Percentiles rank a stretch among this genome's conserved stretches.
phyloP scores from a whole-genome alignment of 2,329 filamentous ascomycete species.

The Anisogramma anomala region DNA sequence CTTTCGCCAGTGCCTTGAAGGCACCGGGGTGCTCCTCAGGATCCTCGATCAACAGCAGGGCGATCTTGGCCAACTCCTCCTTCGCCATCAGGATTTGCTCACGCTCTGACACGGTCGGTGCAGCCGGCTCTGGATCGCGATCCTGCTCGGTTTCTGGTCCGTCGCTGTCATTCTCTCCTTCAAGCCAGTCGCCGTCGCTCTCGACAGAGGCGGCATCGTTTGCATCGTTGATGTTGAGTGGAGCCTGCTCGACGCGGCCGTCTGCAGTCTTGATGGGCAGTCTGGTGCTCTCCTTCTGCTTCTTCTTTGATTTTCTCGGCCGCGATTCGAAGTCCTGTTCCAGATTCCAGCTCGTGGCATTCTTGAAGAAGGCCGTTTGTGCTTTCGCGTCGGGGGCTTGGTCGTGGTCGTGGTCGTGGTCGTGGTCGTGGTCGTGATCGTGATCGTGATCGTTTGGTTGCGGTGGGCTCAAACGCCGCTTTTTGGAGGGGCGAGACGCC shows the following conservation, averaged over 20 bases:
- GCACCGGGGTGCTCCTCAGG: slow-evolving; percentile 79
- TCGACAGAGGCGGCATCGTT: slow-evolving; percentile 46
- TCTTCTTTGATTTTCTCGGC: slow-evolving; percentile 64
- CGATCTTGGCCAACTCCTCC: slow-evolving; percentile 80
- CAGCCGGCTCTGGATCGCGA: slow-evolving; percentile 24
- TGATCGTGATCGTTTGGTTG: slow-evolving; percentile 35
- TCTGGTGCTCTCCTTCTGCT: slow-evolving; percentile 59
- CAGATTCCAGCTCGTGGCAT: slow-evolving; percentile 74
- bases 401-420: slow-evolving; percentile 22
- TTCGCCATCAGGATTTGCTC: slow-evolving; percentile 80
- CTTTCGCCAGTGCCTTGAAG: slow-evolving; percentile 65
- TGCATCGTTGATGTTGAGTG: slow-evolving; percentile 36
- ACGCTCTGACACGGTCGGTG: slow-evolving; percentile 57
- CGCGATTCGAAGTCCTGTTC: slow-evolving; percentile 83
- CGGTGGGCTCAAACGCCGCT: slow-evolving; percentile 46
- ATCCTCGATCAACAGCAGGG: slow-evolving; percentile 72
- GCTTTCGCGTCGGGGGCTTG: slow-evolving; percentile 24
- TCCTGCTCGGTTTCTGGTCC: slow-evolving; percentile 33
- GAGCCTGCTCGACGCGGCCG: slow-evolving; percentile 51
- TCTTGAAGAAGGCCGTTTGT: slow-evolving; percentile 59
- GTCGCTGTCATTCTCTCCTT: slow-evolving; percentile 42
- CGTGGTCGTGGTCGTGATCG: slow-evolving; percentile 22
- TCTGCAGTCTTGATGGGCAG: slow-evolving; percentile 81
- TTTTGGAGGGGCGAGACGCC: slow-evolving; percentile 40
- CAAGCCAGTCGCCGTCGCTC: slow-evolving; percentile 53